phyloP scores from a whole-genome alignment of 768 basidiomycete genomes.

The Mycena venus region DNA sequence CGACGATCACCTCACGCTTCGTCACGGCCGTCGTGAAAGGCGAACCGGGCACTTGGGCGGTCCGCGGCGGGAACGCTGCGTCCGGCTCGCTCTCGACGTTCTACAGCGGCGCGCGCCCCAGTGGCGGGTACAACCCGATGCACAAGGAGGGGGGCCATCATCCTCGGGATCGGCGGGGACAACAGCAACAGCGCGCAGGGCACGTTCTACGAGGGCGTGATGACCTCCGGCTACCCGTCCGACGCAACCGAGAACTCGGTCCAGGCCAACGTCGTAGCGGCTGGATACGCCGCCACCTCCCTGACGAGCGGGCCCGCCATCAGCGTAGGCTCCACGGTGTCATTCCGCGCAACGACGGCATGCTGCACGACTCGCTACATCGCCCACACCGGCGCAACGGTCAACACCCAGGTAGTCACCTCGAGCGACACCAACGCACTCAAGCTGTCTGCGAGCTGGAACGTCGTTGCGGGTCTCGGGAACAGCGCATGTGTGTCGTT shows the following conservation, averaged over 20 bases:
- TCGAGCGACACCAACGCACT: neutral
- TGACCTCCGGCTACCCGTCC: conserved; percentile 3
- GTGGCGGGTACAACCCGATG: conserved; percentile 5
- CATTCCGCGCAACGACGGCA: neutral
- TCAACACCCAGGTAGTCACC: neutral
- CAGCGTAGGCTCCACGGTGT: neutral
- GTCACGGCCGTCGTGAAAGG: neutral
- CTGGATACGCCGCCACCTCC: conserved; percentile 1
- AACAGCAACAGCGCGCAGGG: neutral
- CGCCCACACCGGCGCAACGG: conserved; percentile 1
- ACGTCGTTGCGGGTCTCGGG: neutral
- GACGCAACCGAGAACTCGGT: conserved; percentile 3
- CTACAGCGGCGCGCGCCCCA: neutral
- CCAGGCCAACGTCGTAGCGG: conserved; percentile 4
- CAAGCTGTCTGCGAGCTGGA: neutral
- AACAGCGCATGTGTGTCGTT: neutral
- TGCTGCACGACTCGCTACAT: conserved; percentile 1
- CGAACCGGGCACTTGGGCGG: no score
- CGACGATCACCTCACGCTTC: neutral
- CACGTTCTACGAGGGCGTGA: conserved; percentile 6
- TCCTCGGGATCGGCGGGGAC: no score
- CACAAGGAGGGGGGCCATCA: neutral
- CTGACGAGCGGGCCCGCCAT: conserved; percentile 1
- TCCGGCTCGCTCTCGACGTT: no score
- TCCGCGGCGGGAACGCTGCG: no score